Conservation (phyloP, 2,329 filamentous ascomycete genomes). For the Septoria petroselini region DNA sequence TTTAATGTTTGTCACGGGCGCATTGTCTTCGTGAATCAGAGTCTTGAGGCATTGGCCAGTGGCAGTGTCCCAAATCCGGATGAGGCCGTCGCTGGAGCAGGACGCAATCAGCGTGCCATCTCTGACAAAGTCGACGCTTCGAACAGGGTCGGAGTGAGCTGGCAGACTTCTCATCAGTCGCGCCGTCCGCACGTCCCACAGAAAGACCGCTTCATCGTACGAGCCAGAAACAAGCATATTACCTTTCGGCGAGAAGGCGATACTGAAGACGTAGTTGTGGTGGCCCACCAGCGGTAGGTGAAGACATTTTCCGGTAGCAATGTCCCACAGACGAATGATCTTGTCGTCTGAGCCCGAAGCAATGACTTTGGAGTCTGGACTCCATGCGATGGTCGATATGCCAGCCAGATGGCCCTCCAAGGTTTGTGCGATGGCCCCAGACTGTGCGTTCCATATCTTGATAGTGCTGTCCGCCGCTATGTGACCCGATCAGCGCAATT, state of each 20-base stretch:
- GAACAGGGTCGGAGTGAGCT: conserved; percentile 91
- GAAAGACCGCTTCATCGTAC: conserved; percentile 93
- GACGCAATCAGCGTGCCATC: conserved; percentile 91
- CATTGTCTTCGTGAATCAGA: conserved; percentile 93
- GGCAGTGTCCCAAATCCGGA: conserved; percentile 91
- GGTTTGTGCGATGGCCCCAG: conserved; percentile 77
- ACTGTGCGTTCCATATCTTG: conserved; percentile 82
- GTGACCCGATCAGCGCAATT: conserved; percentile 10
- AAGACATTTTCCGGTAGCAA: conserved; percentile 57
- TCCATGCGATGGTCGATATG: conserved; percentile 91
- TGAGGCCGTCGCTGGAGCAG: conserved; percentile 86
- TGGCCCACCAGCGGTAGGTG: conserved; percentile 71
- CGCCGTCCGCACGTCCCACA: conserved; percentile 92
- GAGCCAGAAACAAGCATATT: conserved; percentile 94
- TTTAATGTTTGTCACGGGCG: conserved; percentile 79
- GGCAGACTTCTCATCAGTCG: conserved; percentile 85
- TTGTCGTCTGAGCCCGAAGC: conserved; percentile 96
- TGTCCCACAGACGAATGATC: conserved; percentile 87
- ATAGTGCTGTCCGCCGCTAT: conserved; percentile 78
- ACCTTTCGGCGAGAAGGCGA: conserved; percentile 95
- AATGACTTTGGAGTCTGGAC: conserved; percentile 79
- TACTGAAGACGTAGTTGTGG: conserved; percentile 91
- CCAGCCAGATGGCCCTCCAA: conserved; percentile 92
- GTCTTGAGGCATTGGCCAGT: conserved; percentile 95
- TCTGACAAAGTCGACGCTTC: conserved; percentile 85